Evolutionary conservation across 768 basidiomycete species (phyloP).

Genomic region (Mycena filopes): DNA sequence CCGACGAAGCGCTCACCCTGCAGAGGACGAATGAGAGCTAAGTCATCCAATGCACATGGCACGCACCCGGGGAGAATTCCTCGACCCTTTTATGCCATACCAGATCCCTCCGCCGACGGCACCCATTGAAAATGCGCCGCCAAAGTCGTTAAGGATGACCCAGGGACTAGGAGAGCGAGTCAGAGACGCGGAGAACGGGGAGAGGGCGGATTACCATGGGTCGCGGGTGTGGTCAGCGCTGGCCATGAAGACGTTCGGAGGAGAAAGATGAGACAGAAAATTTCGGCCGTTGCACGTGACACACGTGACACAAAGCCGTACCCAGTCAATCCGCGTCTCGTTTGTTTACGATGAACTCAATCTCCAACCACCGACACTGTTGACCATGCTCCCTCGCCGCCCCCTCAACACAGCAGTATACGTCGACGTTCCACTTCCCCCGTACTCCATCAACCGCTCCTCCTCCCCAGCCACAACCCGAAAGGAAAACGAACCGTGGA

Average conservation of each 20-base stretch:
- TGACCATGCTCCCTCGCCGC: neutral
- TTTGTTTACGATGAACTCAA: neutral
- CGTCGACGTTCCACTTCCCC: constrained; percentile 21
- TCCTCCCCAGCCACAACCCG: constrained; percentile 37
- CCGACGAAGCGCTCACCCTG: constrained; percentile 96
- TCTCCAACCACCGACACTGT: neutral
- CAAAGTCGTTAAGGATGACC: constrained; percentile 98
- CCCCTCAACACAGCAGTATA: constrained; percentile 1
- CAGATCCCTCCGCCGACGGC: constrained; percentile 97
- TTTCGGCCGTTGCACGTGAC: neutral
- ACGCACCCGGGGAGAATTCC: constrained; percentile 93
- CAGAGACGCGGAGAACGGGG: neutral
- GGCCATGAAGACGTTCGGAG: constrained; percentile 63
- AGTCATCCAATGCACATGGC: neutral
- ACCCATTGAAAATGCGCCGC: constrained; percentile 98
- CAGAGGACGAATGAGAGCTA: constrained; percentile 24
- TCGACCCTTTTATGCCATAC: constrained; percentile 98
- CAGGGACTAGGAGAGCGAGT: constrained; percentile 74
- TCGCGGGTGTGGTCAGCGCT: constrained; percentile 94
- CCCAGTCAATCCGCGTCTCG: neutral
- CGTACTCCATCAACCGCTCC: constrained; percentile 6
- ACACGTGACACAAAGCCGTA: neutral
- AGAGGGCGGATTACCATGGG: constrained; percentile 71
- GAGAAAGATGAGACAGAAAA: constrained; percentile 17
- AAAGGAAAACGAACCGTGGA: constrained; percentile 60